Base-by-base conservation (phyloP, 1,284 basidiomycete genomes). In the Cryptococcus sp. region DNA sequence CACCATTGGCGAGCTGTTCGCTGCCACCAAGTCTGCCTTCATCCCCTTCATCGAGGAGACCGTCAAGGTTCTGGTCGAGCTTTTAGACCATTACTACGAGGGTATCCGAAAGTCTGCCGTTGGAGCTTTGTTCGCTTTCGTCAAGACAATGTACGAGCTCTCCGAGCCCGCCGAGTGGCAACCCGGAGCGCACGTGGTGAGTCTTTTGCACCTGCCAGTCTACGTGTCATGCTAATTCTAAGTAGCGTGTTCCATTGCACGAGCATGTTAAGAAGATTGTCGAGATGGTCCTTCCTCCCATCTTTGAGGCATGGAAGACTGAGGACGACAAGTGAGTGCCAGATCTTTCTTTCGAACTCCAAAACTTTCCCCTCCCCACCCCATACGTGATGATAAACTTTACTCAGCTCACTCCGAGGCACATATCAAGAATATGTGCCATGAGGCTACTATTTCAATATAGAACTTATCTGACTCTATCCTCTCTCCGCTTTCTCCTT, bases 61-160 rank as follows among this genome's bases (percentile, higher is more conserved):
- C 69, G 86, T 91, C 52, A 82, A 91, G 59, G 90, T 93, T 71
- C 86, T 99, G 49, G 83, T 91, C 66, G 81, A 82, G n/a, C 83
- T 96, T 52, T 83, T 98, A 39, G 82, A 87, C 27, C 93, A 97
- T 80, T 99, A 96, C 81, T 98, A 98, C 79, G 94, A 99, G 78
- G 96, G 95, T 39, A 97, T 99, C 79, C 85, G 96, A 71, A 99
- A 99, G 84, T 88, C 91, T 50, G 90, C 93, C 45, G 87, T 91
- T 6, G 89, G 93, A 47, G 90, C 92, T 17, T 83, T 99, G 48
- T 85, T 99, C 71, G 88, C 92, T 71, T 90, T 93, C 76, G 85
- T 98, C 68, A 85, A 91, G 77, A 93, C 91, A 1, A 93, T 95
- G 83, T 92, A 98, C 78, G 90, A 93, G 54, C 83, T 99, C 58